Base-by-base conservation (phyloP, 345 rosid species). In the Noccaea bulbosa region DNA sequence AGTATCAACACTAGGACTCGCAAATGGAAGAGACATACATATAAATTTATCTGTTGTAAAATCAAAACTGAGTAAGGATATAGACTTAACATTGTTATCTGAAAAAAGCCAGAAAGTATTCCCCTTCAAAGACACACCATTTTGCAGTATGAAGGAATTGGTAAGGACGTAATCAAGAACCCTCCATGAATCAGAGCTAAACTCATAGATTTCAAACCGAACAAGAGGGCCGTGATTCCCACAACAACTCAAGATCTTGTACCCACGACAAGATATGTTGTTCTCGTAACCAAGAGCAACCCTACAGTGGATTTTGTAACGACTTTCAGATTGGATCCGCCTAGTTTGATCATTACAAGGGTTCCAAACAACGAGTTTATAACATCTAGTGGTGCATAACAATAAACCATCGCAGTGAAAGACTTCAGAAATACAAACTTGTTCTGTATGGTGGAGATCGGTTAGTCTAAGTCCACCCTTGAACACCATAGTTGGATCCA, bases 141-240 rank as follows among this genome's bases (percentile, higher is more conserved):
- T 7, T 39, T 5, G 1, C 6, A 45, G 1, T 45, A 45, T 6
- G 49, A 6, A 0, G 17, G 8, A 6, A 20, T 45, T 9, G 9
- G 7, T 16, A 58, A 6, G 2, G 14, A 3, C 4, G 1, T 38
- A 2, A 58, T 8, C 17, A 39, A 58, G 46, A 17, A 39, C 63
- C 34, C 47, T 58, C 63, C 63, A 58, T 20, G 17, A 58, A 40
- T 20, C 24, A 39, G 17, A 39, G 33, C 41, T 58, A 11, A 58
- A 32, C 37, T 40, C 49, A 59, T 11, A 59, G 7, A 59, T 59
- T 12, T 40, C 35, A 4, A 17, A 39, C 32, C 4, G 4, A 44
- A 44, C 3, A 44, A 12, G 17, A 1, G 3, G 4, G 12, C 1
- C 0, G 9, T 1, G 2, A 20, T 39, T 0, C 2, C 11, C 0